Evolutionary conservation across 169 alveolate species (phyloP), one percentile per base, ranked within the genome.

Genomic region (Plasmodium berghei): DNA sequence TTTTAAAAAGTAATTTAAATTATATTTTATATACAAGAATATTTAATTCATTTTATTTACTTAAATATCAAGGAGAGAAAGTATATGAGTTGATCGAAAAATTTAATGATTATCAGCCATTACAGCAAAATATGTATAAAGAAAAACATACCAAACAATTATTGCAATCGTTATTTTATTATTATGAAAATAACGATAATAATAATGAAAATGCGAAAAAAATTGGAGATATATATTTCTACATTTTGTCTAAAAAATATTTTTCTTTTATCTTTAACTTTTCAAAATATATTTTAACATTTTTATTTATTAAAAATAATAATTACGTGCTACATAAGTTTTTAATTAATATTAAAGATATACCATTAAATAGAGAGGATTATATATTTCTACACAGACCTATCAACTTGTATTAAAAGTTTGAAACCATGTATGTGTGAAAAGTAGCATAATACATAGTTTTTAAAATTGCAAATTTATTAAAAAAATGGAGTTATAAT

Each of bases 11-110:
- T 24, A 59, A 59, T 46, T 42, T 86, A 9, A 86, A 71, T 71
- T 86, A 86, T 71, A 86, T 86, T 52, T 55, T 86, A 48, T 86
- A 86, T 72, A 56, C 91, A 14, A 69, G 91, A 71, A 86, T 86
- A 86, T 86, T 86, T 70, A 48, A 86, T 56, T 49, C 91, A 5
- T 86, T 86, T 86, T 66, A 86, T 54, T n/a, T 71, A 16, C 24
- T 86, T 22, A 72, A 71, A 40, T 86, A 70, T 40, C 26, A 64
- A 16, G 74, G 58, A 16, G 48, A 45, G 16, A 69, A 61, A 16
- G 55, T 86, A 16, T 86, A 86, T 46, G 59, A 86, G 14, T 20
- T 86, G 52, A 86, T 86, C 48, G 45, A 34, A 24, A 71, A 46
- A 45, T 86, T 86, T 71, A 71, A 58, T 16, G 54, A 70, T n/a